Conservation (phyloP, 805 yeast genomes). For the Candida methanosorbosa region DNA sequence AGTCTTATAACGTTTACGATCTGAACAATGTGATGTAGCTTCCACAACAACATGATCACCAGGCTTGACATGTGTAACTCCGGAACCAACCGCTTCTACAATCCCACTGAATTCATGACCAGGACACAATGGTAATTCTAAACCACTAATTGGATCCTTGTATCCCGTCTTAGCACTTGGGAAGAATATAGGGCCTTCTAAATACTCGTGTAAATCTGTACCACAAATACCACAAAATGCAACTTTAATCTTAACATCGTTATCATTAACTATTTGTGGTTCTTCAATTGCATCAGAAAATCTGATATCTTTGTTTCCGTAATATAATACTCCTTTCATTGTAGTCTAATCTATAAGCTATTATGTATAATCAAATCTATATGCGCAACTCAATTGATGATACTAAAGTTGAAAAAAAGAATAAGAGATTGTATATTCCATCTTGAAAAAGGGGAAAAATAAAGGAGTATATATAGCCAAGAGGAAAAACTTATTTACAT, state of each 20-base stretch:
- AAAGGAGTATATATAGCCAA: no score
- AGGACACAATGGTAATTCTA: constrained; percentile 23
- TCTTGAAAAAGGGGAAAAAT: no score
- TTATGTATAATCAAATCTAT: neutral
- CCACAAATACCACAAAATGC: constrained; percentile 58
- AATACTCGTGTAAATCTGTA: constrained; percentile 49
- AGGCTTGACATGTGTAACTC: constrained; percentile 31
- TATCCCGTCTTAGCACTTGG: constrained; percentile 14
- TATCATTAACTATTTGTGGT: constrained; percentile 15
- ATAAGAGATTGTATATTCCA: no score
- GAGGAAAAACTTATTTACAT: no score
- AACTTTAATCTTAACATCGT: constrained; percentile 23
- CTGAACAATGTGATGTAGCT: constrained; percentile 46
- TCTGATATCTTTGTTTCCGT: constrained; percentile 36
- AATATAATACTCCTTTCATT: constrained; percentile 43
- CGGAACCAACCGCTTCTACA: constrained; percentile 32
- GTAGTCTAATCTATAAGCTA: no score
- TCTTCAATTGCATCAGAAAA: constrained; percentile 23
- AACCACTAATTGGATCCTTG: constrained; percentile 30
- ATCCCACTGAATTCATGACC: constrained; percentile 27
- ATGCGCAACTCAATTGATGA: neutral
- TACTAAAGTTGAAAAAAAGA: no score
- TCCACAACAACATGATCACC: constrained; percentile 60
- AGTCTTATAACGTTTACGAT: constrained; percentile 22
- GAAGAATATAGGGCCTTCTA: constrained; percentile 54